These are phyloP conservation scores for Exutisphaerella laricina DNA, from an alignment of 2,329 filamentous ascomycete genomes.

Conservation along the genomic window DNA sequence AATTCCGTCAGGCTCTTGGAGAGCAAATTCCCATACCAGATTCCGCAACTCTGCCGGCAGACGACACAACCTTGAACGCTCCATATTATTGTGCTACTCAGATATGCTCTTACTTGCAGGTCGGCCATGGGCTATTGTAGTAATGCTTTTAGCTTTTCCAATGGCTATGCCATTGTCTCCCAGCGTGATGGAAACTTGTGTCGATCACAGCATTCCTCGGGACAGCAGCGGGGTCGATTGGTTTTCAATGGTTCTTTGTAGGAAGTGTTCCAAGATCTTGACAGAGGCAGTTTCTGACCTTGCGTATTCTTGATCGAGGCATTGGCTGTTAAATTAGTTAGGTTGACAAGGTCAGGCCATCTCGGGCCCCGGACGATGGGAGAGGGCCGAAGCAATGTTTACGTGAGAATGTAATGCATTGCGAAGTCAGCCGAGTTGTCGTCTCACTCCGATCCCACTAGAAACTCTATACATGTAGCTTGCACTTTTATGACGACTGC, in stretches of 20 bases:
- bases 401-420: background rate
- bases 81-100: conserved; percentile 5
- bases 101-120: background rate
- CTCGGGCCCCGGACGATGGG: background rate
- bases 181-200: background rate
- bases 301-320: background rate
- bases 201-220: background rate
- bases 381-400: background rate
- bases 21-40: conserved; percentile 14
- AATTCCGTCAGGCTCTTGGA: conserved; percentile 8
- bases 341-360: background rate
- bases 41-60: conserved; percentile 17
- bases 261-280: background rate
- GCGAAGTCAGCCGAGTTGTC: background rate
- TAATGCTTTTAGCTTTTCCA: background rate
- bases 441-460: conserved; percentile 1
- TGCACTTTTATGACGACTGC: background rate
- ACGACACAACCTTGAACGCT: conserved; percentile 7
- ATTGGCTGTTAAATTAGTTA: background rate
- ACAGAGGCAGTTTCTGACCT: no score
- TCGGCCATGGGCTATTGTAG: background rate
- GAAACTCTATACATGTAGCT: background rate
- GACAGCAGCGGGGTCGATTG: background rate
- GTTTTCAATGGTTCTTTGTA: background rate
- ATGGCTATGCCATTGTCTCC: background rate